Evolutionary conservation across 2,329 filamentous ascomycete genomes (phyloP).

Genomic region (Fusarium sp.): DNA sequence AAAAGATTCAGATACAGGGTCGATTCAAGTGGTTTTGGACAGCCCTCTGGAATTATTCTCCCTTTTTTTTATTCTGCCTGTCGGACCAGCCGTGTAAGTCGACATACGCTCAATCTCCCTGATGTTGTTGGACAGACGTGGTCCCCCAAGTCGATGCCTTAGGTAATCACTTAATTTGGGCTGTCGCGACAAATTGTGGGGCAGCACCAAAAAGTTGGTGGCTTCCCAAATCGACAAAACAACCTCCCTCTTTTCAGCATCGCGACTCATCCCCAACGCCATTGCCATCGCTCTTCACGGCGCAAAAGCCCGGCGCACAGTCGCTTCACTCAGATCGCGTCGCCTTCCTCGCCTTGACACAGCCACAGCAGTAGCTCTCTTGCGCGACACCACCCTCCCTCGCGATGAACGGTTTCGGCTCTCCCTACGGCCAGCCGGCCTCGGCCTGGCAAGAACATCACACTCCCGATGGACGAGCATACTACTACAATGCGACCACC

Average conservation of each 20-base stretch:
- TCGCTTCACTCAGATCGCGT: constrained; percentile 13
- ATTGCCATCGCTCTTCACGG: constrained; percentile 19
- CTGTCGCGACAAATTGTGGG: constrained; percentile 28
- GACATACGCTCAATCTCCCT: constrained; percentile 40
- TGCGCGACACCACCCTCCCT: constrained; percentile 1
- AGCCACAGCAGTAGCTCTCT: neutral
- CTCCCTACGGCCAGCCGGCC: constrained; percentile 65
- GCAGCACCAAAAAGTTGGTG: constrained; percentile 48
- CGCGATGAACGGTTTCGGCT: constrained; percentile 73
- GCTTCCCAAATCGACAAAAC: constrained; percentile 25
- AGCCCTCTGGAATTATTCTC: too few relatives aligned
- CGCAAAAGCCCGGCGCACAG: constrained; percentile 12
- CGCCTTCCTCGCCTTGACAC: constrained; percentile 15
- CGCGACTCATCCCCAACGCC: constrained; percentile 19
- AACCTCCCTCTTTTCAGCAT: constrained; percentile 26
- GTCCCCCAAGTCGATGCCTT: constrained; percentile 29
- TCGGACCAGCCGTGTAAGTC: constrained; percentile 43
- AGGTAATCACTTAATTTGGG: constrained; percentile 22
- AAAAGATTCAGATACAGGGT: neutral
- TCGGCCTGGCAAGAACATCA: constrained; percentile 85
- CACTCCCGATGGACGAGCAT: constrained; percentile 85
- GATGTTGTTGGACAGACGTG: constrained; percentile 36
- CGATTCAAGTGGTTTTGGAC: neutral
- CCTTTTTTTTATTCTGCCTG: constrained; percentile 24
- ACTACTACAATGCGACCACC: constrained; percentile 91